These are phyloP conservation scores for Ophiocordyceps camponoti-leonardi DNA, from an alignment of 2,329 filamentous ascomycete genomes.

Conservation along the genomic window DNA sequence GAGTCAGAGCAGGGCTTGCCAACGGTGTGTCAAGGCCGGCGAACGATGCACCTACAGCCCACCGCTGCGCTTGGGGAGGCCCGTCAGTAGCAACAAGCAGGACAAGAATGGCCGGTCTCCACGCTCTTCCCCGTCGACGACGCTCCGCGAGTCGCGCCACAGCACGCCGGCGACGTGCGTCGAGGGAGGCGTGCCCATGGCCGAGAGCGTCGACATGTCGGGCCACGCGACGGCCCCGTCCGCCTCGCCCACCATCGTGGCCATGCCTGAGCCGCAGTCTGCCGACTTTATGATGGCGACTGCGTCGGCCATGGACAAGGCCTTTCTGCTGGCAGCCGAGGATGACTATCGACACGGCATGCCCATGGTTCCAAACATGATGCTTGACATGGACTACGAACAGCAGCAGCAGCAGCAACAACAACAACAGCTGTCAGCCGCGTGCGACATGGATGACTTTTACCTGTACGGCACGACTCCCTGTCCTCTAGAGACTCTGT, in stretches of 20 bases:
- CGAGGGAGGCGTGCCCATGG: background rate
- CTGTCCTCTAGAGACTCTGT: background rate
- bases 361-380: background rate
- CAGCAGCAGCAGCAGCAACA: background rate
- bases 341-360: background rate
- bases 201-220: background rate
- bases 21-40: conserved; percentile 2
- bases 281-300: background rate
- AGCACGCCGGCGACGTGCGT: background rate
- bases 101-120: background rate
- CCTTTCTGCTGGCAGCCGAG: background rate
- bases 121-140: no score
- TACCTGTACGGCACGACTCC: background rate
- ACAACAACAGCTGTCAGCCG: background rate
- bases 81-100: background rate
- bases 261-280: background rate
- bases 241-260: background rate
- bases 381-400: background rate
- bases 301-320: background rate
- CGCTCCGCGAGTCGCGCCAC: background rate
- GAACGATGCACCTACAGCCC: conserved; percentile 2
- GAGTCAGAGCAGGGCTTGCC: conserved; percentile 1
- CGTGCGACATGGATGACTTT: background rate
- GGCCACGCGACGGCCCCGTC: background rate
- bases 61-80: conserved; percentile 2